Percentiles rank a stretch among this genome's conserved stretches.
Conservation (phyloP, 352 stramenopile genomes). For the Pythium phragmitis region DNA sequence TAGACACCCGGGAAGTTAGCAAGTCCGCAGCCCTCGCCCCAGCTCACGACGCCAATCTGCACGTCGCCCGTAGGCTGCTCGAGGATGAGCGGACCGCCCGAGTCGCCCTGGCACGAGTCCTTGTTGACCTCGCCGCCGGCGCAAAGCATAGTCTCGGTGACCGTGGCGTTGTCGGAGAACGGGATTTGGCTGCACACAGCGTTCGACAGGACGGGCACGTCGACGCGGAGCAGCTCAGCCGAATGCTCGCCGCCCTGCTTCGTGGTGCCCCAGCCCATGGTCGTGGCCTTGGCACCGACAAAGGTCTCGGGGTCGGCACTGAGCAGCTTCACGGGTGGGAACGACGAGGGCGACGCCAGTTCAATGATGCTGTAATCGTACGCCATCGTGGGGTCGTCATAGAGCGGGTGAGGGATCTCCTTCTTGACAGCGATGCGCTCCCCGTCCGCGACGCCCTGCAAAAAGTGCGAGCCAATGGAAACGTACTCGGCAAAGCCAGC, state of each 20-base stretch:
- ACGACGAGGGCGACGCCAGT: too few species aligned
- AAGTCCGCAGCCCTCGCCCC: conserved; percentile 47
- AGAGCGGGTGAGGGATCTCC: neutral
- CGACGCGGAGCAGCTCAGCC: conserved; percentile 36
- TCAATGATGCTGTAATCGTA: too few species aligned
- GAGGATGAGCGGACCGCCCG: conserved; percentile 44
- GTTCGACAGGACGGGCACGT: conserved; percentile 29
- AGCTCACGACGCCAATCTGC: conserved; percentile 54
- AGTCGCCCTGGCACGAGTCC: conserved; percentile 58
- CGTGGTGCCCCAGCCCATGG: conserved; percentile 24
- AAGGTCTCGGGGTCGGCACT: conserved; percentile 1
- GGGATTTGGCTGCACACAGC: too few species aligned
- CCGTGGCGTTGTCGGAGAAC: conserved; percentile 29
- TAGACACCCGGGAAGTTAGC: conserved; percentile 48
- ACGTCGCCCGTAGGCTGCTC: conserved; percentile 34
- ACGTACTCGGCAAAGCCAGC: conserved; percentile 37
- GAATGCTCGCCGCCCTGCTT: conserved; percentile 25
- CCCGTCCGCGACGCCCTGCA: conserved; percentile 36
- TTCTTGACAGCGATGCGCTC: conserved; percentile 29
- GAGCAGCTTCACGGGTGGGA: too few species aligned
- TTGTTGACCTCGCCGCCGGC: conserved; percentile 35
- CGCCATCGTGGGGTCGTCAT: too few species aligned
- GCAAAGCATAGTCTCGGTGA: conserved; percentile 46
- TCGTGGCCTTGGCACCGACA: conserved; percentile 30
- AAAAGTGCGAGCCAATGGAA: conserved; percentile 50